These are phyloP conservation scores for Irpex sp. DNA, from an alignment of 1,284 basidiomycete genomes.

Conservation along the genomic window DNA sequence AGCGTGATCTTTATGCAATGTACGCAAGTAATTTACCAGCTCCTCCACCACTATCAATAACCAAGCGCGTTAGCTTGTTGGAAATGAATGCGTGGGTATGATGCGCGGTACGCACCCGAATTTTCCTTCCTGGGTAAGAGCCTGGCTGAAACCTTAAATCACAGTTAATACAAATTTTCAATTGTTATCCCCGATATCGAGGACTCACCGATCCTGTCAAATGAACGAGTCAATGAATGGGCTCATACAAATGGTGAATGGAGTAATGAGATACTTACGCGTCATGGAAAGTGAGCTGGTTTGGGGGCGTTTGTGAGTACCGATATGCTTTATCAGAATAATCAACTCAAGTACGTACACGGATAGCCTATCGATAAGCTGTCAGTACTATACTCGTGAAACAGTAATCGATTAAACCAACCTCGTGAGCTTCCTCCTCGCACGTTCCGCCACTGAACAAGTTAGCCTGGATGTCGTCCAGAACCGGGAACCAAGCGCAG, in stretches of 20 bases:
- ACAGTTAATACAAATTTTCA: background rate
- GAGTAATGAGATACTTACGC: conserved; percentile 16
- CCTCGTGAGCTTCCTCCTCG: conserved; percentile 11
- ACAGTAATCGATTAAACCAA: background rate
- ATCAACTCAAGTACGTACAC: background rate
- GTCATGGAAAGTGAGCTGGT: conserved; percentile 21
- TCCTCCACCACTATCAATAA: conserved; percentile 18
- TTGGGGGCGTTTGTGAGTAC: background rate
- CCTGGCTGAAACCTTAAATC: background rate
- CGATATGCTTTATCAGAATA: background rate
- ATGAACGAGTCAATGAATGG: background rate
- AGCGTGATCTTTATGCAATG: background rate
- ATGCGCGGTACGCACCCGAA: conserved; percentile 12
- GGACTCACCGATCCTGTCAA: background rate
- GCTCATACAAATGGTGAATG: no score
- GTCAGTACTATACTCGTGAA: background rate
- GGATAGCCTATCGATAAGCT: background rate
- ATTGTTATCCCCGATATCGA: background rate
- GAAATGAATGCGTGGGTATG: background rate
- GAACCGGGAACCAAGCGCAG: conserved; percentile 12
- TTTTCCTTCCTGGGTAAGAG: conserved; percentile 11
- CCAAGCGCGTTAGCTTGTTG: background rate
- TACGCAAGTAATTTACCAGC: conserved; percentile 13
- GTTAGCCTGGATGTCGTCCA: conserved; percentile 13
- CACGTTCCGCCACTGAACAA: conserved; percentile 13